Base-by-base conservation (phyloP, 345 rosid genomes). In the Eucalyptus paniculata region DNA sequence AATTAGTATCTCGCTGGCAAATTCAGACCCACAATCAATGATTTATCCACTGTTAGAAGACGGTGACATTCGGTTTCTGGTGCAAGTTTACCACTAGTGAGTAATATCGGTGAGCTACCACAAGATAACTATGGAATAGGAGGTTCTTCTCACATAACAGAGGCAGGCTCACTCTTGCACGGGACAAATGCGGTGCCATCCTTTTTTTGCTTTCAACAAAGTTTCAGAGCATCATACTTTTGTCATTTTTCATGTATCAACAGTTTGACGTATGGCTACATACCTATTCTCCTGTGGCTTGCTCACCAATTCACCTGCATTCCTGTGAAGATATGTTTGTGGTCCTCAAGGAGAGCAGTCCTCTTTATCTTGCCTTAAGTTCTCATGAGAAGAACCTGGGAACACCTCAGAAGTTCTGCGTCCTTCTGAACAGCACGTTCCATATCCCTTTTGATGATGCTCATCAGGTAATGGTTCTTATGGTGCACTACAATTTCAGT, bases 321-420 rank as follows among this genome's bases (percentile, higher is more conserved):
- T 97, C 98, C 7, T 96, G 99, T 91, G 98, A 97, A 93, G 98
- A 96, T 90, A 96, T 96, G 72, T 97, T 96, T 96, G 50, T 96
- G 54, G 96, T 97, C 3, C 91, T 94, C 13, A 96, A 96, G 90
- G 97, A 96, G n/a, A 96, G 90, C 86, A 98, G 97, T 86, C 94
- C 96, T 50, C 92, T 96, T 42, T 93, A 91, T 94, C 93, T 96
- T 49, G 95, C 99, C 58, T 91, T 92, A 60, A 93, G 89, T 88
- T 93, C 96, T 30, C 96, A 96, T 89, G 91, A 88, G 77, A 95
- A 91, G 90, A 90, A 89, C 90, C 98, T 96, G 56, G 99, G 98
- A 85, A 95, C 93, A 89, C 97, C 99, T 30, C 87, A 93, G 87
- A 97, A 97, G 91, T 89, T 90, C 88, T 88, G 90, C 9, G 60